Evolutionary conservation across 2,329 filamentous ascomycete species (phyloP), one percentile per base, ranked within the genome.

Genomic region (Penicillium sp.): DNA sequence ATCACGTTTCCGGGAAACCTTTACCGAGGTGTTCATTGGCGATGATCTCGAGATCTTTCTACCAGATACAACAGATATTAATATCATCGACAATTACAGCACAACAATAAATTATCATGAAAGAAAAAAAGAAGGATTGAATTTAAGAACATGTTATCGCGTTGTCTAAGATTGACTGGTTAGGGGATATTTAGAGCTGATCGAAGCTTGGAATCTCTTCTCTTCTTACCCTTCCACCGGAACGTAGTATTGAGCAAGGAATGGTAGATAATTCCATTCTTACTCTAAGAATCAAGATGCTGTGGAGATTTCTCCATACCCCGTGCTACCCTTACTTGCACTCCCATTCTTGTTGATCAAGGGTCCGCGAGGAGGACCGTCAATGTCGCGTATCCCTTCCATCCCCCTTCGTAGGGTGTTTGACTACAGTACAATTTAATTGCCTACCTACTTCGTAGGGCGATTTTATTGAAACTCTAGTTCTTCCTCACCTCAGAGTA

Each of bases 311-410:
- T 23, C 34, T 52, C 38, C 40, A 4, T 27, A 35, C 39, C 50
- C 56, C 47, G 51, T 56, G 47, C 45, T 59, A 38, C 60, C 62
- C 62, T 64, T 64, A 61, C 62, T 55, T 64, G 48, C 53, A 63
- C 63, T 42, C 27, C n/a, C 51, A 54, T 64, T 62, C 47, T 50
- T 39, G 52, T 51, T 51, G 54, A 65, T 65, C 61, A 61, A 65
- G 62, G 62, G 61, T 47, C 52, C 54, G 56, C 60, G 58, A 63
- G 60, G 60, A 58, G 60, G 58, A 42, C 47, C 34, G 54, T 56
- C 60, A 60, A 64, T 64, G 60, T 64, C 61, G 61, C 60, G 61
- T 53, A 65, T 65, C 62, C 62, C 62, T 65, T 64, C 34, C 51
- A 51, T 55, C 34, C 57, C 60, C 60, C 55, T 54, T 62, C 39